These are phyloP conservation scores for Psilocybe mexicana DNA, from an alignment of 1,284 basidiomycete genomes.

Conservation along the genomic window DNA sequence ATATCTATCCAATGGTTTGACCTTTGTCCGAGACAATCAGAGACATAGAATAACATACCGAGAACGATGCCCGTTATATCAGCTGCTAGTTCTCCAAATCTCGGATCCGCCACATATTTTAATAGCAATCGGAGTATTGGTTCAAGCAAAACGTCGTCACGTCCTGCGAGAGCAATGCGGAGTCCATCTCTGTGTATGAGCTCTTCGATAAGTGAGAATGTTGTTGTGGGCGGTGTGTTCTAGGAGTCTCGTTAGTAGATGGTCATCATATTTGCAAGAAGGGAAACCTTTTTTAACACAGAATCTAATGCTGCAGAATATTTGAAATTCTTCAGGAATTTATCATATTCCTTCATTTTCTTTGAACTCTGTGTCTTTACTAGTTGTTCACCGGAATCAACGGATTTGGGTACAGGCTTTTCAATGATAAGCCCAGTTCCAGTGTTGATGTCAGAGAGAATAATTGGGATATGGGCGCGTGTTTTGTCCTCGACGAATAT, in stretches of 20 bases:
- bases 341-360: slow-evolving; percentile 86
- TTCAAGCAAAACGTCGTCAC: slow-evolving; percentile 94
- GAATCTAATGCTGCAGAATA: slow-evolving; percentile 94
- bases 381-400: slow-evolving; percentile 70
- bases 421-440: slow-evolving; percentile 56
- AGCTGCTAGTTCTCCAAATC: slow-evolving; percentile 88
- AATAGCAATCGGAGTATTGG: slow-evolving; percentile 86
- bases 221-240: slow-evolving; percentile 80
- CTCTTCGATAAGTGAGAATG: slow-evolving; percentile 93
- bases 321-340: slow-evolving; percentile 88
- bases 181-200: slow-evolving; percentile 92
- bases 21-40: background rate
- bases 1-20: slow-evolving; percentile 62
- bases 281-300: slow-evolving; percentile 75
- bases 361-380: slow-evolving; percentile 75
- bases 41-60: slow-evolving; percentile 52
- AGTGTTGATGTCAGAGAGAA: slow-evolving; percentile 29
- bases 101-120: slow-evolving; percentile 86
- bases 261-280: background rate
- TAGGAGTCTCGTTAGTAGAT: slow-evolving; percentile 29
- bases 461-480: slow-evolving; percentile 8
- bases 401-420: slow-evolving; percentile 51
- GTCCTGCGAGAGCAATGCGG: slow-evolving; percentile 81
- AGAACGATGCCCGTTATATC: slow-evolving; percentile 84
- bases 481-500: slow-evolving; percentile 24